Percentiles rank a stretch among this genome's conserved stretches.
These are phyloP conservation scores for Camellia oleifera DNA, from an alignment of 179 eudicot genomes.

Conservation along the genomic window DNA sequence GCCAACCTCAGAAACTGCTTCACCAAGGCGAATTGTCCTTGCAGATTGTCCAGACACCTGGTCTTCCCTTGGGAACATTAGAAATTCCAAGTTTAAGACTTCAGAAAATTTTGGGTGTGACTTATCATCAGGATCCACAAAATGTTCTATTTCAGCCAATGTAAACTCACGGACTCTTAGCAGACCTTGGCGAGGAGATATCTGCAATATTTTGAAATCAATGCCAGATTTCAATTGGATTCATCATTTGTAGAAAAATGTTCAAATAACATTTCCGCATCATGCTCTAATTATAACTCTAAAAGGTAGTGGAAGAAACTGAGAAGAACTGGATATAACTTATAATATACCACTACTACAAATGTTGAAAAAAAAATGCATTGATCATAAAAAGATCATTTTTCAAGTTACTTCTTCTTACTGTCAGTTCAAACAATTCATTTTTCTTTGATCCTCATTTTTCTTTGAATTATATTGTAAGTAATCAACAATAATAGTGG, in stretches of 20 bases:
- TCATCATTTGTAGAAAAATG: background rate
- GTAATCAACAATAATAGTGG: background rate
- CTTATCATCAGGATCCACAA: conserved; percentile 93
- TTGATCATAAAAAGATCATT: background rate
- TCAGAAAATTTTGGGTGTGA: conserved; percentile 81
- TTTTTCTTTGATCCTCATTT: background rate
- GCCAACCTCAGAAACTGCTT: conserved; percentile 74
- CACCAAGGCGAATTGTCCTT: conserved; percentile 53
- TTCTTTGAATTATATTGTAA: background rate
- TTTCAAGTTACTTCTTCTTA: background rate
- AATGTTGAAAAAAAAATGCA: background rate
- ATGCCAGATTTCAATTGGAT: background rate
- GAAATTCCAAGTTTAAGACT: conserved; percentile 69
- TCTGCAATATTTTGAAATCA: conserved; percentile 37
- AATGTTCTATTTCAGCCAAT: conserved; percentile 95
- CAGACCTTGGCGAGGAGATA: conserved; percentile 98
- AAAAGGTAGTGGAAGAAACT: background rate
- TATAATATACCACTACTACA: background rate
- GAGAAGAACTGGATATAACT: background rate
- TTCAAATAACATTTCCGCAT: background rate
- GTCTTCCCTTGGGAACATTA: conserved; percentile 93
- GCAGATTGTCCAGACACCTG: conserved; percentile 86
- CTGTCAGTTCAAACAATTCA: background rate
- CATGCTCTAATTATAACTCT: background rate
- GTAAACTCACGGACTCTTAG: conserved; percentile 95